Base-by-base conservation (phyloP, 345 rosid genomes). In the Gossypium rotundifolium region DNA sequence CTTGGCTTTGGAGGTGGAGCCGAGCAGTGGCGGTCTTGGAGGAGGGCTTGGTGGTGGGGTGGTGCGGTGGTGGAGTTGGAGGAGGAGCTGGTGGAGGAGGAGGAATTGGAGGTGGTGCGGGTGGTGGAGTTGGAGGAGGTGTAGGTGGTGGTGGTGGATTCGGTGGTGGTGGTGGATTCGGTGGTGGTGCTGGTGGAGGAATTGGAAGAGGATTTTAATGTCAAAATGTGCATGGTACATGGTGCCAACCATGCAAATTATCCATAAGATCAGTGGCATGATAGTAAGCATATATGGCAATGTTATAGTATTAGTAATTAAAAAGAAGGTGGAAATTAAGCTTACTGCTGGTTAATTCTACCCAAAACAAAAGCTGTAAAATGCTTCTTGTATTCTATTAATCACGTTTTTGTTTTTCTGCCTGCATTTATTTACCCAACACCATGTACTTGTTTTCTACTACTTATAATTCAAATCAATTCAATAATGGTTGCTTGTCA, bases 171-270 rank as follows among this genome's bases (percentile, higher is more conserved):
- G n/a, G n/a, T n/a, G n/a, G n/a, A n/a, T n/a, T n/a, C n/a, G n/a
- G n/a, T n/a, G n/a, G n/a, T n/a, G n/a, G 64, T 60, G 49, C 68
- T 18, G 80, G 83, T 17, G 77, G 75, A 2, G 80, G 76, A 20
- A n/a, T 33, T 29, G 78, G 76, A 0, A 71, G 70, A 0, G 71
- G 67, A 40, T 40, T 25, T 51, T 75, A 27, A 33, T 72, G 48
- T 29, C 60, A 9, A 71, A 61, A 40, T 3, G 12, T 25, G 58
- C 13, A 42, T 18, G 69, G 27, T 25, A 16, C 40, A 4, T 57
- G 14, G 49, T 33, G 40, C 22, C 29, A 44, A 18, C 49, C 44
- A 10, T 51, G 67, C 45, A 65, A 7, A 57, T 57, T 20, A 7
- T 23, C 23, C 62, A 11, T 10, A 13, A 0, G 62, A 29, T 29